Percentiles rank a stretch among this genome's conserved stretches.
Evolutionary conservation across 1,284 basidiomycete genomes (phyloP).

Genomic region (Tilletiopsis washingtonensis): DNA sequence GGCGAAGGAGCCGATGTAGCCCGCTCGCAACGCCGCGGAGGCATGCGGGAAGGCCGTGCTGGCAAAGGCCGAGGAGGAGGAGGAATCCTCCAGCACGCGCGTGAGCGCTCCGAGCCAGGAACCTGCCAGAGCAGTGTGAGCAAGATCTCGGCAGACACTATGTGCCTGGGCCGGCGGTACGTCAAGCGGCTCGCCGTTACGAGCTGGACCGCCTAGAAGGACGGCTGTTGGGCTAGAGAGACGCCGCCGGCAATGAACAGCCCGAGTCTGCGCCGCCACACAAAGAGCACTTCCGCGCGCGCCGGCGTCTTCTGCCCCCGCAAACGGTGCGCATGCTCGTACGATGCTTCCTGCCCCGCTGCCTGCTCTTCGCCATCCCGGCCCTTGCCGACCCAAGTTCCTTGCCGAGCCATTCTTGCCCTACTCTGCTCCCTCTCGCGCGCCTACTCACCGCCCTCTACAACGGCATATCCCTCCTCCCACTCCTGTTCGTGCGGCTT

Average conservation of each 20-base stretch:
- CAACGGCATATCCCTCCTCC: slow-evolving; percentile 42
- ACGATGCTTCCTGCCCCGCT: not conserved
- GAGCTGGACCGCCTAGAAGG: too few relatives aligned
- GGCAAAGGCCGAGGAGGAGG: slow-evolving; percentile 26
- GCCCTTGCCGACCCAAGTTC: too few relatives aligned
- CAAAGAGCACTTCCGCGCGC: too few relatives aligned
- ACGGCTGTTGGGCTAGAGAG: too few relatives aligned
- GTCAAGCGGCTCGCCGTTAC: too few relatives aligned
- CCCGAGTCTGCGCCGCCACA: too few relatives aligned
- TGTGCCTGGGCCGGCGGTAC: too few relatives aligned
- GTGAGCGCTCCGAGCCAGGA: slow-evolving; percentile 41
- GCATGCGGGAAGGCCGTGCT: slow-evolving; percentile 30
- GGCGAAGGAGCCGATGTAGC: slow-evolving; percentile 36
- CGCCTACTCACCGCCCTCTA: slow-evolving; percentile 44
- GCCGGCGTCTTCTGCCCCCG: not conserved
- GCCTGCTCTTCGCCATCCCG: too few relatives aligned
- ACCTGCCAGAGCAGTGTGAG: too few relatives aligned
- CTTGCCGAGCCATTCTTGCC: too few relatives aligned
- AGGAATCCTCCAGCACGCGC: slow-evolving; percentile 32
- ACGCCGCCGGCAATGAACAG: too few relatives aligned
- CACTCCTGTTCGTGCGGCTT: slow-evolving; percentile 44
- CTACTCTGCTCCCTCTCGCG: not conserved
- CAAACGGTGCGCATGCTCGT: not conserved
- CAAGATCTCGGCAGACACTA: too few relatives aligned
- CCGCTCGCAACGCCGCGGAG: slow-evolving; percentile 27